Percentiles rank a stretch among this genome's conserved stretches.
Conservation (phyloP, 345 rosid species). For the Citrus australasica region DNA sequence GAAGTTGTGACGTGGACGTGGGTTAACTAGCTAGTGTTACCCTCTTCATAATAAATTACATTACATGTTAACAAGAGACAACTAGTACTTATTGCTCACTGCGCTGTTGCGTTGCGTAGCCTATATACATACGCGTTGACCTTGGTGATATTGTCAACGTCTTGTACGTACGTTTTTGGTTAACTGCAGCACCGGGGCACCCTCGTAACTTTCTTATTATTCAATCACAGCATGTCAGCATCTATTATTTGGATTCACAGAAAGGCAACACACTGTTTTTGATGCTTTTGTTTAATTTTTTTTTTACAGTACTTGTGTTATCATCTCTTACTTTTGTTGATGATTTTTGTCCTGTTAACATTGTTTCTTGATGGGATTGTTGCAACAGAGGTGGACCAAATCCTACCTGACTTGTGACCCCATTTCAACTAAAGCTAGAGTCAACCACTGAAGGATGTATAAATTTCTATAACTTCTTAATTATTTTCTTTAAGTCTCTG, state of each 20-base stretch:
- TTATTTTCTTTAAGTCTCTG: neutral
- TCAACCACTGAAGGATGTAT: constrained; percentile 39
- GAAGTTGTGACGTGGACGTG: constrained; percentile 27
- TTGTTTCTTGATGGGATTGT: neutral
- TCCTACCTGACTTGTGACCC: constrained; percentile 25
- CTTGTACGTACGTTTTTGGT: constrained; percentile 8
- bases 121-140: too few species aligned
- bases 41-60: constrained; percentile 19
- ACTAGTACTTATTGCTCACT: neutral
- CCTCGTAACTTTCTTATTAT: too few species aligned
- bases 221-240: too few species aligned
- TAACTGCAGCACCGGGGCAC: constrained; percentile 5
- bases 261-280: too few species aligned
- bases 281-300: too few species aligned
- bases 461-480: neutral
- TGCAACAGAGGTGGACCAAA: constrained; percentile 36
- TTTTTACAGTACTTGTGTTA: too few species aligned
- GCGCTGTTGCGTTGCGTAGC: constrained; percentile 5
- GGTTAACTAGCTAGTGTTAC: neutral
- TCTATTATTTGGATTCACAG: too few species aligned
- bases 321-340: too few species aligned
- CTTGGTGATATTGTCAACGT: constrained; percentile 1
- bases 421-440: constrained; percentile 31
- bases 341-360: too few species aligned
- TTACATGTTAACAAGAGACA: neutral